Evolutionary conservation across 2,329 filamentous ascomycete species (phyloP).

Genomic region (Cordyceps cicadae): DNA sequence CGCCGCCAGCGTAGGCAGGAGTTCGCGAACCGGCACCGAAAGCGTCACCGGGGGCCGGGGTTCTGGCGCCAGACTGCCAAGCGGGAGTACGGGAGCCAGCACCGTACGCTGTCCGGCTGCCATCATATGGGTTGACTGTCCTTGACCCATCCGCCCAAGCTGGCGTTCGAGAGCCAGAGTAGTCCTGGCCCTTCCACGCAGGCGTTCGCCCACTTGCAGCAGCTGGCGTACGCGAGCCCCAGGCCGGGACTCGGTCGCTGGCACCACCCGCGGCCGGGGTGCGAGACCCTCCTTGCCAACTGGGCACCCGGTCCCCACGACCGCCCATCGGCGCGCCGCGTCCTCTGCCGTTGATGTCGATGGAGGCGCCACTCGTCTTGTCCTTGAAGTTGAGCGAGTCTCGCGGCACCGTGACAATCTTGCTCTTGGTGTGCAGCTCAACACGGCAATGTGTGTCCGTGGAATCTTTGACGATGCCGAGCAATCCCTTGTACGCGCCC

Average conservation of each 20-base stretch:
- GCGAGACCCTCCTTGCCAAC: slow-evolving; percentile 58
- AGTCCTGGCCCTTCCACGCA: slow-evolving; percentile 49
- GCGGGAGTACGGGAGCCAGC: slow-evolving; percentile 63
- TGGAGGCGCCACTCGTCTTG: slow-evolving; percentile 66
- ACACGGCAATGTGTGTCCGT: slow-evolving; percentile 80
- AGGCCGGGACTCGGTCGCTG: slow-evolving; percentile 66
- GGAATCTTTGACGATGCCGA: slow-evolving; percentile 93
- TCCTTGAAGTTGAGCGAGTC: slow-evolving; percentile 80
- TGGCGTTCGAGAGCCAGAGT: slow-evolving; percentile 55
- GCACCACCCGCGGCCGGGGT: slow-evolving; percentile 56
- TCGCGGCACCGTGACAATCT: slow-evolving; percentile 78
- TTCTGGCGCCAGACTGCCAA: slow-evolving; percentile 72
- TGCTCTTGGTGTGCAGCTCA: slow-evolving; percentile 90
- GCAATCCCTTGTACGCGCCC: slow-evolving; percentile 82
- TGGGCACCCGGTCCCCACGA: slow-evolving; percentile 37
- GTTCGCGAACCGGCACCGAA: slow-evolving; percentile 63
- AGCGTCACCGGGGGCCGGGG: slow-evolving; percentile 50
- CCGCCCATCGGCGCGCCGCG: slow-evolving; percentile 38
- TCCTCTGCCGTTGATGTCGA: slow-evolving; percentile 56
- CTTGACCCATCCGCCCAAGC: slow-evolving; percentile 62
- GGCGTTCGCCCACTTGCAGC: slow-evolving; percentile 51
- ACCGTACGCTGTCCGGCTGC: slow-evolving; percentile 70
- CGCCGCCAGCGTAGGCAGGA: slow-evolving; percentile 51
- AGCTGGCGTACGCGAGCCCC: slow-evolving; percentile 57
- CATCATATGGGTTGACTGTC: slow-evolving; percentile 63